Evolutionary conservation across 495 filamentous ascomycete genomes (phyloP), one percentile per base, ranked within the genome.

Genomic region (Rostrohypoxylon terebratum): DNA sequence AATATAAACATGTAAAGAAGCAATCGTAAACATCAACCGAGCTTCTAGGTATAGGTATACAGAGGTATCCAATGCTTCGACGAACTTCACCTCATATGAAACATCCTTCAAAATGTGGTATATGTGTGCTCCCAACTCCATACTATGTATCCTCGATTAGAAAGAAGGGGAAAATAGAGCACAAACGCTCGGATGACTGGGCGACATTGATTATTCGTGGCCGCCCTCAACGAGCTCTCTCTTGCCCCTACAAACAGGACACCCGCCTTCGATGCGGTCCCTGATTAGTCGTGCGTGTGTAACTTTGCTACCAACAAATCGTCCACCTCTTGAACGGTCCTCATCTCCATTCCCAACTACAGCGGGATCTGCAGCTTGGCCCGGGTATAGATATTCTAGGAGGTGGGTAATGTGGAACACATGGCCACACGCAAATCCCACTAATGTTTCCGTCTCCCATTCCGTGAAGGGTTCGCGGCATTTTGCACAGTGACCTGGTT

Each of bases 391-490:
- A 48, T 84, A 75, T 69, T 80, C 81, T 0, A 93, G 86, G 13
- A 99, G 81, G 75, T 97, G 96, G 8, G 89, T 85, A 6, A 98
- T 83, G 72, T 99, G 96, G 80, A 94, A 99, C 33, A 94, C 87
- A 75, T 99, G 94, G 0, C 92, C 91, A 78, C 96, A 99, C 4
- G 92, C 92, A 70, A 98, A 99, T 33, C 92, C 94, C 7, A 98
- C 87, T 8, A 99, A 88, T 7, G 93, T 92, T 69, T 95, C 90
- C 57, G 81, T 85, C 75, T 94, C 92, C 87, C 75, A 79, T 66
- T 83, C 81, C 31, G 80, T 75, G 74, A 92, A 91, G 0, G 87
- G 79, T 57, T 86, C 84, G 38, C 86, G 82, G 75, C 92, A 94
- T 4, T 88, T 84, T 5, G 88, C 88, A 69, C 92, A 90, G 73